A percentile compares a stretch with the other conserved stretches of the same genome.
Conservation (phyloP, 176 grass and related monocot species). For the Oryza longistaminata region DNA sequence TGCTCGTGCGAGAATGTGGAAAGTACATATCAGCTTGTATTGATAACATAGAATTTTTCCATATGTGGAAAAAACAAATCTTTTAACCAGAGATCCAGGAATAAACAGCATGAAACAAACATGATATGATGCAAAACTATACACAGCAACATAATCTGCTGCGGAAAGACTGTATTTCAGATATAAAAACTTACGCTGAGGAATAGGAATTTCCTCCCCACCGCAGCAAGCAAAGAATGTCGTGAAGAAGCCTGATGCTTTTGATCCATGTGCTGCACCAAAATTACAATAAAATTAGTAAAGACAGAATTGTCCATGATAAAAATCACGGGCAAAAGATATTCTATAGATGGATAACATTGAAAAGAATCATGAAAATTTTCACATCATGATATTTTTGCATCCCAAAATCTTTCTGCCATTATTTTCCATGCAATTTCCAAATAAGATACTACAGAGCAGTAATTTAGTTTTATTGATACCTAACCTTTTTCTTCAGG, state of each 20-base stretch:
- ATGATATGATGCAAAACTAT: slow-evolving; percentile 16
- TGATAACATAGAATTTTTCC: neutral
- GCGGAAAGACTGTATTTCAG: slow-evolving; percentile 19
- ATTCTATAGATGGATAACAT: slow-evolving; percentile 15
- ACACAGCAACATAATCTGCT: neutral
- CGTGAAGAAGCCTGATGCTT: slow-evolving; percentile 61
- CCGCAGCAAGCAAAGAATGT: slow-evolving; percentile 72
- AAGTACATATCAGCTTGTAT: neutral
- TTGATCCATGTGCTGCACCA: slow-evolving; percentile 61
- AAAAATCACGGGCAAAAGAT: slow-evolving; percentile 6
- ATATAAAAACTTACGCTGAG: slow-evolving; percentile 57
- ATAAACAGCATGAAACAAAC: neutral
- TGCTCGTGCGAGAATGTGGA: neutral
- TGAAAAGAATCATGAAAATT: slow-evolving; percentile 8
- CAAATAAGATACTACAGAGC: slow-evolving; percentile 21
- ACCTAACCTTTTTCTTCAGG: slow-evolving; percentile 73
- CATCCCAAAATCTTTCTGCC: slow-evolving; percentile 29
- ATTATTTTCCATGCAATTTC: slow-evolving; percentile 34
- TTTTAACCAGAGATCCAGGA: slow-evolving; percentile 23
- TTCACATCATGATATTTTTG: slow-evolving; percentile 9
- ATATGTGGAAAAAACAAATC: neutral
- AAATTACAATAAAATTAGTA: slow-evolving; percentile 42
- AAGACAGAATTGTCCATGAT: slow-evolving; percentile 30
- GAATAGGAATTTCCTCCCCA: slow-evolving; percentile 61
- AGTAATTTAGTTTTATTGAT: slow-evolving; percentile 22